Evolutionary conservation across 768 basidiomycete genomes (phyloP).

Genomic region (Tylopilus sp.): DNA sequence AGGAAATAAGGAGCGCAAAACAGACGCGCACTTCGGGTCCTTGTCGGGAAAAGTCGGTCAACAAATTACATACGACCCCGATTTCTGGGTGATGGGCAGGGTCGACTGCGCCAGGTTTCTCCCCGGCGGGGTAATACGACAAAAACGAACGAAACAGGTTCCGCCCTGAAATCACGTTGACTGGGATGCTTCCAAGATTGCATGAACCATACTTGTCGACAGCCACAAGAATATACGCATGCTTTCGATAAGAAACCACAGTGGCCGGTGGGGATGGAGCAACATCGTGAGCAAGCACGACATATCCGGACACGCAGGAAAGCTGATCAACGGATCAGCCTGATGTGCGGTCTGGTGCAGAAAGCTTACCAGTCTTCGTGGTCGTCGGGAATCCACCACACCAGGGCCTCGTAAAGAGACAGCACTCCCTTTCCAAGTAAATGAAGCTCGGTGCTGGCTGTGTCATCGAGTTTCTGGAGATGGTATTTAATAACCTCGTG

Average conservation of each 20-base stretch:
- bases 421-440: constrained; percentile 41
- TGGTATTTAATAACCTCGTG: constrained; percentile 41
- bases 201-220: constrained; percentile 38
- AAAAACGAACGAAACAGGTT: constrained; percentile 43
- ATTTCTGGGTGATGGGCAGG: constrained; percentile 39
- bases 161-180: constrained; percentile 36
- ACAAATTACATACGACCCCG: constrained; percentile 45
- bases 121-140: constrained; percentile 29
- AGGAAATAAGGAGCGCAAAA: not conserved
- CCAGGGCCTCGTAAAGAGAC: constrained; percentile 52
- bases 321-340: constrained; percentile 25
- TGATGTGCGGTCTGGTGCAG: not conserved
- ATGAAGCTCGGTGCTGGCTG: constrained; percentile 20
- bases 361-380: constrained; percentile 33
- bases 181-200: not conserved
- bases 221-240: constrained; percentile 51
- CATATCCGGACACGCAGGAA: constrained; percentile 38
- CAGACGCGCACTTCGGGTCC: constrained; percentile 39
- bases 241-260: constrained; percentile 46
- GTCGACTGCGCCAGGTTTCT: constrained; percentile 18
- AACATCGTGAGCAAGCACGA: constrained; percentile 44
- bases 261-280: constrained; percentile 49
- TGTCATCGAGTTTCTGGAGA: constrained; percentile 33
- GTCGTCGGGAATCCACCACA: constrained; percentile 45
- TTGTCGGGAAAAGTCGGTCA: constrained; percentile 41